Conservation (phyloP, 805 yeast genomes). For the Candida adriatica region DNA sequence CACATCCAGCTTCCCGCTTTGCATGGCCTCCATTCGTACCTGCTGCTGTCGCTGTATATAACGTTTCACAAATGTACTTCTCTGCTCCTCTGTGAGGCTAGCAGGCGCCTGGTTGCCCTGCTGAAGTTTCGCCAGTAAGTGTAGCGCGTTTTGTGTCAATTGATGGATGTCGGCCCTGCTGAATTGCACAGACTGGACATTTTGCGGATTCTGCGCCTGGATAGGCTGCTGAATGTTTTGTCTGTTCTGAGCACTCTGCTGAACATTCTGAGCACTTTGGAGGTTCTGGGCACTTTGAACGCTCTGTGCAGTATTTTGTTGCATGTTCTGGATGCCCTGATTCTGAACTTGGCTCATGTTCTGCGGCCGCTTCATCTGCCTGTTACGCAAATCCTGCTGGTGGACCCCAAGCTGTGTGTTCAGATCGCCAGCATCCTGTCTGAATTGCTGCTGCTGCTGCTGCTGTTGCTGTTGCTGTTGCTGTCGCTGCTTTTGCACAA, state of each 20-base stretch:
- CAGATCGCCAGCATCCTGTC: constrained; percentile 6
- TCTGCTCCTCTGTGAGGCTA: constrained; percentile 20
- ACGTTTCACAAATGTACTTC: constrained; percentile 18
- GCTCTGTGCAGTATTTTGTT: too few relatives aligned
- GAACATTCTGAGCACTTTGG: background rate
- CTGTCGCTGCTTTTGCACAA: constrained; percentile 39
- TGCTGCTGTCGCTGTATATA: constrained; percentile 22
- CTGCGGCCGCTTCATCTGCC: constrained; percentile 24
- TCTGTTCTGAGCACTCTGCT: constrained; percentile 18
- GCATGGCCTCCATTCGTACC: constrained; percentile 9
- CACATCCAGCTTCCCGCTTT: background rate
- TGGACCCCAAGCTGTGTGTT: constrained; percentile 23
- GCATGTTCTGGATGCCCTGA: too few relatives aligned
- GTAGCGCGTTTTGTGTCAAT: constrained; percentile 20
- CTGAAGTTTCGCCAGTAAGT: constrained; percentile 19
- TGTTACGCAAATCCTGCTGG: constrained; percentile 27
- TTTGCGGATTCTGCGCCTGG: constrained; percentile 5
- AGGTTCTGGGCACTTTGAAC: background rate
- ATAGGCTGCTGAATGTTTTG: constrained; percentile 4
- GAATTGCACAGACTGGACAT: constrained; percentile 8
- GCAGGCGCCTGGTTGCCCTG: constrained; percentile 20
- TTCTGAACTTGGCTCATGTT: background rate
- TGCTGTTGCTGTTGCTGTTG: constrained; percentile 31
- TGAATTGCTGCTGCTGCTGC: constrained; percentile 24
- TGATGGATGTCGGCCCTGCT: constrained; percentile 15